Percentiles rank a stretch among this genome's conserved stretches.
Conservation (phyloP, 129 eudicot genomes). For the Centrapalus pauciflorus region DNA sequence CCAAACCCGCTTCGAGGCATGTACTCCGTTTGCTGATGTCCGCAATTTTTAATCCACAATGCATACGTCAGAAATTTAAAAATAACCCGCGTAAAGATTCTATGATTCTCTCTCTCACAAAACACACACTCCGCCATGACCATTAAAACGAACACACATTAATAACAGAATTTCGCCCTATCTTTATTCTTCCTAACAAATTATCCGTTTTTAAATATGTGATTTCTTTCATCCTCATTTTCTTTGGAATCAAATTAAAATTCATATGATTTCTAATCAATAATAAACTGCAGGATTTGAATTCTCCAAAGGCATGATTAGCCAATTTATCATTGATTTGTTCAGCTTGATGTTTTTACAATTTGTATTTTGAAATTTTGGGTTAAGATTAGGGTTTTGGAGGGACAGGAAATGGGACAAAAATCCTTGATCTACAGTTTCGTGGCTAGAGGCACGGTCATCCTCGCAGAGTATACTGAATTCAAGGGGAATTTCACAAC, state of each 20-base stretch:
- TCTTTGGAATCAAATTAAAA: not conserved
- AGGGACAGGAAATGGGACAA: conserved; percentile 42
- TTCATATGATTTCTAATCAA: conserved; percentile 6
- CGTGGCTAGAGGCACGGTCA: conserved; percentile 66
- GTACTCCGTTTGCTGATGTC: too few relatives aligned
- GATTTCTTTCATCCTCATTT: conserved; percentile 4
- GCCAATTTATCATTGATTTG: not conserved
- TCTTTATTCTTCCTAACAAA: not conserved
- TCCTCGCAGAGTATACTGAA: conserved; percentile 61
- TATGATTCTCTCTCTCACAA: not conserved
- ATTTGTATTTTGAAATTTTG: not conserved
- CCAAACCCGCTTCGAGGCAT: too few relatives aligned
- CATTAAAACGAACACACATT: conserved; percentile 11
- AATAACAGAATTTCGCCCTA: not conserved
- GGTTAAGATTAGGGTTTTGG: conserved; percentile 8
- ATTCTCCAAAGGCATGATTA: not conserved
- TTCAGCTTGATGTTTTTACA: not conserved
- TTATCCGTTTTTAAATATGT: not conserved
- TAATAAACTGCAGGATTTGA: not conserved
- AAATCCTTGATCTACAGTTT: conserved; percentile 59
- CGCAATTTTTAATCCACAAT: too few relatives aligned
- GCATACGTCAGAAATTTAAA: conserved; percentile 6
- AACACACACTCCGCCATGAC: not conserved
- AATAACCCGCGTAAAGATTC: not conserved
- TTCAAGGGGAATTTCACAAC: conserved; percentile 52